phyloP scores from a whole-genome alignment of 2,329 filamentous ascomycete genomes.

The Emergomyces orientalis region DNA sequence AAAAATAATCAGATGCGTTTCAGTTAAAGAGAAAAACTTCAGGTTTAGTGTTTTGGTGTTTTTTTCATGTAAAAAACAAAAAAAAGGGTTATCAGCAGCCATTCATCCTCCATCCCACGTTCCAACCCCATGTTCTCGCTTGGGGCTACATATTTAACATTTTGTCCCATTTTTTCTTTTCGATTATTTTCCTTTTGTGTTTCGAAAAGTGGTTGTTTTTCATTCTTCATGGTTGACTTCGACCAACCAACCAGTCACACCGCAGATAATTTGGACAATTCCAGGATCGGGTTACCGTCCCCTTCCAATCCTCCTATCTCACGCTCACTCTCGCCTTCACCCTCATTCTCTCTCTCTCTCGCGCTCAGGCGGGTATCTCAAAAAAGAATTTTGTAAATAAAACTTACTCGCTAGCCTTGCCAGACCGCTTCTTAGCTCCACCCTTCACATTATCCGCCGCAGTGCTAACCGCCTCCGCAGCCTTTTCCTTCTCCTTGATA shows the following conservation, averaged over 20 bases:
- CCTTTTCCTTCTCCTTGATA: slow-evolving; percentile 53
- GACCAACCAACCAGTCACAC: no score
- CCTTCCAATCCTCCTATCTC: not conserved
- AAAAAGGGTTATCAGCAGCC: no score
- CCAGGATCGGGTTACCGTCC: not conserved
- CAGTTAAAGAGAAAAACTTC: no score
- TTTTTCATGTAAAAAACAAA: no score
- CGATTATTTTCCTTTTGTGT: not conserved
- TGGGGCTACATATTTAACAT: not conserved
- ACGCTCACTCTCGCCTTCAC: not conserved
- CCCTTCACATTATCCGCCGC: slow-evolving; percentile 67
- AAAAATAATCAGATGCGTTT: no score
- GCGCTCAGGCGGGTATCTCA: not conserved
- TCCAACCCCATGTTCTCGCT: not conserved
- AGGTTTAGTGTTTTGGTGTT: no score
- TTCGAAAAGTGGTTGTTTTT: not conserved
- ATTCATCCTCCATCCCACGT: not conserved
- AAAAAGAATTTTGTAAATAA: not conserved
- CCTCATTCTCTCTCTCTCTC: not conserved
- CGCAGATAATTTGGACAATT: no score
- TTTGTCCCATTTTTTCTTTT: not conserved
- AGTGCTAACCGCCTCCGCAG: slow-evolving; percentile 52
- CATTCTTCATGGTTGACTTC: not conserved
- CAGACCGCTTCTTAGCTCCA: slow-evolving; percentile 54
- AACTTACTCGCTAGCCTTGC: slow-evolving; percentile 29